Conservation (phyloP, 2,329 filamentous ascomycete species). For the Colletotrichum tabaci region DNA sequence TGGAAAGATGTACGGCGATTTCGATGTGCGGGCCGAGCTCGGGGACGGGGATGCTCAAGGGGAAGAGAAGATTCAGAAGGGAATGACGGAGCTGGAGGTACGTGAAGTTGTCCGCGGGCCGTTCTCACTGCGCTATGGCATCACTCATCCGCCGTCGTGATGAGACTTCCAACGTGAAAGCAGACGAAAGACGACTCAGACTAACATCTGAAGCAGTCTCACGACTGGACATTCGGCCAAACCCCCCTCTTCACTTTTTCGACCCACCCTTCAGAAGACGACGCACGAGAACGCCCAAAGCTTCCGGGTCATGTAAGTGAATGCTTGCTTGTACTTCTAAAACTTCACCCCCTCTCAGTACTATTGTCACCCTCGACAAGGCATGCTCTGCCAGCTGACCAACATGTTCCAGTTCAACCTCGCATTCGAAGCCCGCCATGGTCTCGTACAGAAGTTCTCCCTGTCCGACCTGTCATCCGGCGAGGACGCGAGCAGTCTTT, state of each 20-base stretch:
- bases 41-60: constrained; percentile 64
- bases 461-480: constrained; percentile 41
- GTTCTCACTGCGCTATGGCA: constrained; percentile 44
- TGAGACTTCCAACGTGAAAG: background rate
- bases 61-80: constrained; percentile 70
- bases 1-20: constrained; percentile 72
- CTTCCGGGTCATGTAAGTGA: constrained; percentile 62
- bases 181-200: background rate
- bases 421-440: constrained; percentile 55
- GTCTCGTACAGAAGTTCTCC: constrained; percentile 52
- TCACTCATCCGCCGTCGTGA: too few species aligned
- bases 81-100: constrained; percentile 74
- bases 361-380: background rate
- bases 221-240: constrained; percentile 86
- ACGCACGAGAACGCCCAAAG: constrained; percentile 69
- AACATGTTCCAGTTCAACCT: constrained; percentile 45
- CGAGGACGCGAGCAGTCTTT: constrained; percentile 7
- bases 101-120: constrained; percentile 46
- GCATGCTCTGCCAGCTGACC: background rate
- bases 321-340: background rate
- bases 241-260: constrained; percentile 87
- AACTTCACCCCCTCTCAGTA: too few species aligned
- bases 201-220: constrained; percentile 59
- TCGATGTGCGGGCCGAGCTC: constrained; percentile 56
- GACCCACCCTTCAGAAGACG: constrained; percentile 70